Evolutionary conservation across 1,139 yeast species (phyloP), one percentile per base, ranked within the genome.

Genomic region (Taphrina deformans): DNA sequence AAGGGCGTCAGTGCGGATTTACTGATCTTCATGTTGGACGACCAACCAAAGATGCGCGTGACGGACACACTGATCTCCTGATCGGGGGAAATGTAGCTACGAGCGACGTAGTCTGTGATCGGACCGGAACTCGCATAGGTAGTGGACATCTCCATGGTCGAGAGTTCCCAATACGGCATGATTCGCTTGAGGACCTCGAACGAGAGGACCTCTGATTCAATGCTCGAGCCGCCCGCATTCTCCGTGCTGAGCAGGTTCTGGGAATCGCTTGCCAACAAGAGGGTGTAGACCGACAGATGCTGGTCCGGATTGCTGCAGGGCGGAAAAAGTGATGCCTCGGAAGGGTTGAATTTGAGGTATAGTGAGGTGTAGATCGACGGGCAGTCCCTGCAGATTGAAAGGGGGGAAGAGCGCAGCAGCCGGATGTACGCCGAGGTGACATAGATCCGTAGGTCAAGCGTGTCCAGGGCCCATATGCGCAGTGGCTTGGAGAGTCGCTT

Each of bases 151-250:
- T 51, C 55, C 55, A 51, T 51, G 5, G 41, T 51, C 27, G 55
- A 51, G 12, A 51, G 41, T 33, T 51, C 55, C 55, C 55, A 51
- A 12, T 51, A 51, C 16, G 55, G 55, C 55, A 51, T 31, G 44
- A 51, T 51, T 23, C 55, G 23, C 27, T 51, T 51, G 16, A 51
- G 55, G 7, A 51, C 55, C 16, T 51, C 55, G 21, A 51, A 51
- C n/a, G 41, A 31, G 26, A 51, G 26, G 10, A 51, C 55, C 16
- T 51, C 55, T 16, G 55, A 51, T 31, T 51, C 55, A 14, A 51
- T 51, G 18, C 55, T 51, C 16, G 55, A 51, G 1, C 55, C 55
- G 9, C 55, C 55, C 6, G 55, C 55, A 18, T 51, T 51, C 27
- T 51, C 55, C 10, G 55, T 51, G 26, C 27, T 31, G n/a, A 51